Base-by-base conservation (phyloP, 192 early-diverging fungal species). In the Linnemannia hyalina region DNA sequence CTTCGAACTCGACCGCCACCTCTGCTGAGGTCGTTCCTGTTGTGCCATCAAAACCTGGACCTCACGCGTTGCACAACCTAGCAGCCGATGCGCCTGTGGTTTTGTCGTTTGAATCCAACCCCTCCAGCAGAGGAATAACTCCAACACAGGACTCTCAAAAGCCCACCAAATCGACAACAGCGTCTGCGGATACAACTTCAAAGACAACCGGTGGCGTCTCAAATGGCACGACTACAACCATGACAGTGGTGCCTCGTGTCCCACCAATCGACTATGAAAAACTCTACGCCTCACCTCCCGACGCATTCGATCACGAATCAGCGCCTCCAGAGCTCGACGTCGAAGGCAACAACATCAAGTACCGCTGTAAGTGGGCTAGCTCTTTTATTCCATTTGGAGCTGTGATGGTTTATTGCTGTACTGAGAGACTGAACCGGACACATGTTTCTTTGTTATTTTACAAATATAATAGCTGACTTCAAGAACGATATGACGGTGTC, bases 401-500 rank as follows among this genome's bases (percentile, higher is more conserved):
- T 22, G 20, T 22, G 35, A 20, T 52, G 38, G 3, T 16, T 52
- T 15, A 0, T 4, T 65, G 11, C 11, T 7, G 15, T 20, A 8
- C 7, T 41, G 20, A 22, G 2, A n/a, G 20, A 73, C 49, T 32
- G 44, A 49, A 11, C 3, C 46, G 32, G 18, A 42, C 6, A 0
- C 1, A 16, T 73, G 4, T 49, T 32, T 32, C 57, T 60, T 23
- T 38, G 29, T 79, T 71, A n/a, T 49, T 6, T 29, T 38, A 40
- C 44, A 40, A 32, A 69, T 9, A 41, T 18, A 23, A 41, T 70
- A 86, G 84, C 84, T 44, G 79, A 86, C 72, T 86, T 80, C 72
- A 86, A 86, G 79, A 86, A 86, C 36, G 84, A 86, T 47, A 85
- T 85, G 83, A 80, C 75, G 20, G 80, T 86, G n/a, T 81, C 84